Evolutionary conservation across 768 basidiomycete species (phyloP).

Genomic region (Plicaturopsis crispa): DNA sequence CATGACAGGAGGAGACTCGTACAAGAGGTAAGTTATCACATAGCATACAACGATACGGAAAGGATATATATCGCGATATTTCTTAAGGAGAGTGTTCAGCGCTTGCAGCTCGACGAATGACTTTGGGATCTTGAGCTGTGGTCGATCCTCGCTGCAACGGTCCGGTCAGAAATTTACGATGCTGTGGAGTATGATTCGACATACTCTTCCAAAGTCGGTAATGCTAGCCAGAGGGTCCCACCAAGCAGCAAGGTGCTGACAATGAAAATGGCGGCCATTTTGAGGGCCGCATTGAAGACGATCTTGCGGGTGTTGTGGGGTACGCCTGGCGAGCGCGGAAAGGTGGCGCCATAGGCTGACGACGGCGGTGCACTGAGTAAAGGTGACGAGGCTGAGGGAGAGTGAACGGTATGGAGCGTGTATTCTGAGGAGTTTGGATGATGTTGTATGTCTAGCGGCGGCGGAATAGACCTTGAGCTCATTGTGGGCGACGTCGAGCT

Average conservation of each 20-base stretch:
- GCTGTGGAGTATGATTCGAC: no score
- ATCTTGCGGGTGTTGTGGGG: conserved; percentile 44
- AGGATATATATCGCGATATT: conserved; percentile 87
- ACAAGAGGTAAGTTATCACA: conserved; percentile 90
- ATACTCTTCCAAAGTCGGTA: conserved; percentile 74
- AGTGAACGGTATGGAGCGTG: conserved; percentile 54
- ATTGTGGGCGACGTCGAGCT: no score
- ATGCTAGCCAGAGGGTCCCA: conserved; percentile 69
- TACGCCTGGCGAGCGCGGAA: conserved; percentile 23
- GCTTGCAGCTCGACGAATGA: conserved; percentile 83
- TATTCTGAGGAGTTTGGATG: conserved; percentile 40
- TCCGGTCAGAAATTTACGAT: no score
- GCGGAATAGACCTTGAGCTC: conserved; percentile 9
- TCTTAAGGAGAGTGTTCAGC: conserved; percentile 80
- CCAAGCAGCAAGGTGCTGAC: conserved; percentile 65
- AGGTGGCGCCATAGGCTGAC: conserved; percentile 40
- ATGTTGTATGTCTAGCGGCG: conserved; percentile 8
- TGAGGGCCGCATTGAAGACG: conserved; percentile 74
- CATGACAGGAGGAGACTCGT: conserved; percentile 24
- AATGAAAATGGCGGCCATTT: conserved; percentile 75
- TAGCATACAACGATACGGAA: conserved; percentile 82
- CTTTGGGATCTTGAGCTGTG: conserved; percentile 73
- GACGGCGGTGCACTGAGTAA: conserved; percentile 34
- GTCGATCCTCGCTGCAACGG: conserved; percentile 61
- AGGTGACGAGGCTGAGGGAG: conserved; percentile 28